Conservation (phyloP, 306 rosid genomes). For the Quercus dentata region DNA sequence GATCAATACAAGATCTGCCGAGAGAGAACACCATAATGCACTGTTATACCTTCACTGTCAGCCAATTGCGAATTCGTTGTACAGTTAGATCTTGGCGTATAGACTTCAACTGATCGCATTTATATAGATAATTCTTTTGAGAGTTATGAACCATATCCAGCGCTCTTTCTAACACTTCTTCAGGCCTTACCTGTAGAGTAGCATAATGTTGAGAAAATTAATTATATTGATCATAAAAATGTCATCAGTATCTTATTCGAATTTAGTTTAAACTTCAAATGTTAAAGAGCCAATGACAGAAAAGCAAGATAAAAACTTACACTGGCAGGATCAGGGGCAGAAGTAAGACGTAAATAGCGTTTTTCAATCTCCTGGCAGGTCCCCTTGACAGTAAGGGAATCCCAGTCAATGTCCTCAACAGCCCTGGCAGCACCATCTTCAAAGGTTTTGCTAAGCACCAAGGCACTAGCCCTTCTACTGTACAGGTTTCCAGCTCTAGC, state of each 20-base stretch:
- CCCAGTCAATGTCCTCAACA: slow-evolving; percentile 99
- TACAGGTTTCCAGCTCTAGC: slow-evolving; percentile 67
- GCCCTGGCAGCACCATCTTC: too few relatives aligned
- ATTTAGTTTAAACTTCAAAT: neutral
- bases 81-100: slow-evolving; percentile 99
- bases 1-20: neutral
- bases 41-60: slow-evolving; percentile 80
- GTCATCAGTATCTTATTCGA: neutral
- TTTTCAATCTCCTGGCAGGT: slow-evolving; percentile 97
- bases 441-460: slow-evolving; percentile 69
- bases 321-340: slow-evolving; percentile 95
- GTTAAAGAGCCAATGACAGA: neutral
- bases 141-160: slow-evolving; percentile 82
- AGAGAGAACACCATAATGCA: slow-evolving; percentile 15
- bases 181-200: slow-evolving; percentile 90
- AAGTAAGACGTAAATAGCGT: slow-evolving; percentile 92
- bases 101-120: slow-evolving; percentile 96
- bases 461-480: slow-evolving; percentile 73
- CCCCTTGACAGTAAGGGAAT: slow-evolving; percentile 96
- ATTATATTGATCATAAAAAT: neutral
- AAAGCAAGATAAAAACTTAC: slow-evolving; percentile 37
- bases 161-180: slow-evolving; percentile 87
- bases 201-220: slow-evolving; percentile 9
- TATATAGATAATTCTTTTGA: slow-evolving; percentile 83
- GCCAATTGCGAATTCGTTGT: slow-evolving; percentile 79